phyloP scores from a whole-genome alignment of 2,329 filamentous ascomycete species.

The Verticillium klebahnii region DNA sequence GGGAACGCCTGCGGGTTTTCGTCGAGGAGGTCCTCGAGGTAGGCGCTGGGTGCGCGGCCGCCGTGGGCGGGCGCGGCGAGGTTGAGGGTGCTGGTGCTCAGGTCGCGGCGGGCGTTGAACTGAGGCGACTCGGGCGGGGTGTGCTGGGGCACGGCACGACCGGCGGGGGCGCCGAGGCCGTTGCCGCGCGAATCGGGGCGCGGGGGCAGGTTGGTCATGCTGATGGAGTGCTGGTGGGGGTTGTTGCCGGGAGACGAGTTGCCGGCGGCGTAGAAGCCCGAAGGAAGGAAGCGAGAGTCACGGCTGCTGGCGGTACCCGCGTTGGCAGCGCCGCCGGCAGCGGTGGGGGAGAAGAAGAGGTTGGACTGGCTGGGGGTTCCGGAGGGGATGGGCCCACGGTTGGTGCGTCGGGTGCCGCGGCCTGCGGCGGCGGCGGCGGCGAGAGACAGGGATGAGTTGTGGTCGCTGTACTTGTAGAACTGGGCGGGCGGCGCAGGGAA shows the following conservation, averaged over 20 bases:
- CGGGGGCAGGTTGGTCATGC: conserved; percentile 48
- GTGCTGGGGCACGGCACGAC: conserved; percentile 33
- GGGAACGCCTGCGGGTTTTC: conserved; percentile 57
- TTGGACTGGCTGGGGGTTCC: conserved; percentile 60
- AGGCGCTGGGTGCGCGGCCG: conserved; percentile 78
- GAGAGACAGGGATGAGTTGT: conserved; percentile 49
- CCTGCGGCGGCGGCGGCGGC: conserved; percentile 39
- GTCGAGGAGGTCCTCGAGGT: conserved; percentile 84
- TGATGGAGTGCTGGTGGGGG: conserved; percentile 50
- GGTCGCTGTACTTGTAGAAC: conserved; percentile 62
- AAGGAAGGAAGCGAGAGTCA: conserved; percentile 76
- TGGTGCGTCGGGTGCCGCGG: conserved; percentile 47
- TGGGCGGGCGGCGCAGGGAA: conserved; percentile 54
- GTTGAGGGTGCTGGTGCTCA: conserved; percentile 63
- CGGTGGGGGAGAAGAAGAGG: conserved; percentile 94
- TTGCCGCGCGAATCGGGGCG: conserved; percentile 52
- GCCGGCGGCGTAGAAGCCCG: conserved; percentile 83
- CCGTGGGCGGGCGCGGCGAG: conserved; percentile 52
- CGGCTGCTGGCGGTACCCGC: conserved; percentile 57
- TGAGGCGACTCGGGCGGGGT: conserved; percentile 64
- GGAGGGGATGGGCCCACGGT: conserved; percentile 47
- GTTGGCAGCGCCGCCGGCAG: conserved; percentile 50
- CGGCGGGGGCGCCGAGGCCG: conserved; percentile 1
- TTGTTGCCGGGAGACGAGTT: conserved; percentile 41
- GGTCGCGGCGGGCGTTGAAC: conserved; percentile 41